phyloP scores from a whole-genome alignment of 805 yeast species.

The Saccharomyces paradoxus region DNA sequence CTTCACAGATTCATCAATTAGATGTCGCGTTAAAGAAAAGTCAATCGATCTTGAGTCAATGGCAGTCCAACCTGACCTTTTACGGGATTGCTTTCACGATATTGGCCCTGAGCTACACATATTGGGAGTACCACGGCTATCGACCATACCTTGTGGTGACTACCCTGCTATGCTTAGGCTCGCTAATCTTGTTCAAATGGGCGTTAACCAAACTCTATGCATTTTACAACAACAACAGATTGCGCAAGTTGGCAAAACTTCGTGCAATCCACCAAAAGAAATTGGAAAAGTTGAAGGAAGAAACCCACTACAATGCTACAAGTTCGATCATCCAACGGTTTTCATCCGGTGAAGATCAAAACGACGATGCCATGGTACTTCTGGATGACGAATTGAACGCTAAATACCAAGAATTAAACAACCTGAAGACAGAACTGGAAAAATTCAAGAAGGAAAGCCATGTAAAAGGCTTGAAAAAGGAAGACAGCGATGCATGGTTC shows the following conservation, averaged over 20 bases:
- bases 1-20: constrained; percentile 21
- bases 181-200: constrained; percentile 7
- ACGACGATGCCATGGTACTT: constrained; percentile 37
- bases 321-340: constrained; percentile 64
- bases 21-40: constrained; percentile 17
- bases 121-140: constrained; percentile 3
- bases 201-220: constrained; percentile 4
- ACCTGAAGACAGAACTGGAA: constrained; percentile 28
- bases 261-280: constrained; percentile 42
- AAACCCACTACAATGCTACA: constrained; percentile 70
- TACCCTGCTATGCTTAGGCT: constrained; percentile 1
- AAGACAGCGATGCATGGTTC: constrained; percentile 29
- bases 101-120: constrained; percentile 1
- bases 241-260: constrained; percentile 28
- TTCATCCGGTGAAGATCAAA: constrained; percentile 42
- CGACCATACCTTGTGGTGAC: constrained; percentile 1
- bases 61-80: constrained; percentile 15
- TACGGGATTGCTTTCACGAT: constrained; percentile 14
- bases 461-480: constrained; percentile 7
- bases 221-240: constrained; percentile 9
- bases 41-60: constrained; percentile 9
- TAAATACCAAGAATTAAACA: constrained; percentile 34
- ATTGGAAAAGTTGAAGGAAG: constrained; percentile 58
- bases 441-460: constrained; percentile 11
- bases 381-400: constrained; percentile 37